phyloP scores from a whole-genome alignment of 371 early-diverging fungal species.

The Mortierella sp. region DNA sequence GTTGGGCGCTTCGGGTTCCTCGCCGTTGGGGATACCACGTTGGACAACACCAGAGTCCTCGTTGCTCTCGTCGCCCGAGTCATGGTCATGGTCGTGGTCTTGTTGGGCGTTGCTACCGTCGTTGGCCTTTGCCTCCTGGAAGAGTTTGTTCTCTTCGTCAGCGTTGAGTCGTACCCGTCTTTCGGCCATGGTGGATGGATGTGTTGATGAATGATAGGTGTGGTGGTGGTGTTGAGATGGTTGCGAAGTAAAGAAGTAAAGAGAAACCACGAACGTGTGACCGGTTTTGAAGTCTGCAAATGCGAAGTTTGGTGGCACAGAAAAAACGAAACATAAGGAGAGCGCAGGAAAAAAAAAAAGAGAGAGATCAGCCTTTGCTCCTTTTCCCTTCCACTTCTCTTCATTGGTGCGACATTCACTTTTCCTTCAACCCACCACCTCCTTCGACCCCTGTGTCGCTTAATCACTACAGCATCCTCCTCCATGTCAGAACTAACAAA shows the following conservation, averaged over 20 bases:
- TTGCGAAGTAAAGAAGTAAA: background rate
- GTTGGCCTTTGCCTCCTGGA: conserved; percentile 38
- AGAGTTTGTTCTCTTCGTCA: conserved; percentile 54
- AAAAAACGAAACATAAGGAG: background rate
- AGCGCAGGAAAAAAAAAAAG: background rate
- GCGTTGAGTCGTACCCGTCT: conserved; percentile 48
- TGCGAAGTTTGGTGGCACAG: background rate
- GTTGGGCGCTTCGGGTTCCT: conserved; percentile 24
- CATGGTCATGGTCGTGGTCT: conserved; percentile 22
- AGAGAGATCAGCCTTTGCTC: background rate
- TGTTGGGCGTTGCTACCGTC: conserved; percentile 5
- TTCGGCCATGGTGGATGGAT: conserved; percentile 32
- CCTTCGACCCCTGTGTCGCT: background rate
- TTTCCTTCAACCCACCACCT: background rate
- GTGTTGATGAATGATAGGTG: background rate
- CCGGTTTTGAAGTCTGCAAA: background rate
- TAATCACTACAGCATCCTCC: background rate
- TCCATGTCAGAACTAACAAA: conserved; percentile 8
- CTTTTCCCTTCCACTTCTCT: too few relatives aligned
- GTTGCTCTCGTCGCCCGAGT: conserved; percentile 44
- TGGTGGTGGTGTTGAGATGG: background rate
- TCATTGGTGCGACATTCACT: background rate
- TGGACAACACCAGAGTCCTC: conserved; percentile 48
- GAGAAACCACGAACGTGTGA: background rate
- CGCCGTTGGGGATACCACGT: conserved; percentile 52